phyloP scores from a whole-genome alignment of 257 asterid genomes.

The Vinca minor region DNA sequence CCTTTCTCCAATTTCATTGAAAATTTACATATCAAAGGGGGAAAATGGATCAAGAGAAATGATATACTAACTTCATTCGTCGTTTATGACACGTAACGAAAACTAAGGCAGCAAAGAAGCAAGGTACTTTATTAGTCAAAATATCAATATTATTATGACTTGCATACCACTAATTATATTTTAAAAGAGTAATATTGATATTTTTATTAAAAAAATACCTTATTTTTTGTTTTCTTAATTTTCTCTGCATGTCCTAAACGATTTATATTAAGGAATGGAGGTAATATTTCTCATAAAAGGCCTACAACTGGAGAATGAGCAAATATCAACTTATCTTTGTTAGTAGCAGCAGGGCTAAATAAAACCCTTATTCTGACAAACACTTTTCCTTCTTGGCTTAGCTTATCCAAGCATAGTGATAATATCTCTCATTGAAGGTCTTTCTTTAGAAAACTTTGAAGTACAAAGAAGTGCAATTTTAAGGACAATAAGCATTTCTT shows the following conservation, averaged over 20 bases:
- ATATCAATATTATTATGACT: no score
- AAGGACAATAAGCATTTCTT: slow-evolving; percentile 49
- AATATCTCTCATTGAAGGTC: slow-evolving; percentile 55
- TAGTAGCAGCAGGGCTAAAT: slow-evolving; percentile 28
- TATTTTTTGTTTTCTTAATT: no score
- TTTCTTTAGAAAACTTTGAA: slow-evolving; percentile 37
- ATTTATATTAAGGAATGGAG: no score
- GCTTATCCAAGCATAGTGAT: slow-evolving; percentile 50
- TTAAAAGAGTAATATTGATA: no score
- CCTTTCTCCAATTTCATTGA: not conserved
- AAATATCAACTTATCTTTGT: slow-evolving; percentile 54
- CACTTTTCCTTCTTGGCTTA: slow-evolving; percentile 46
- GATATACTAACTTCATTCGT: no score
- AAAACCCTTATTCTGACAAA: slow-evolving; percentile 51
- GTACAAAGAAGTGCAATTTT: slow-evolving; percentile 47
- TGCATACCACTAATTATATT: no score
- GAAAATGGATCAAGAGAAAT: not conserved
- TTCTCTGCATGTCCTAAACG: no score
- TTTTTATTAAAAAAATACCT: no score
- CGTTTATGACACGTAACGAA: no score
- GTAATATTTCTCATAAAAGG: slow-evolving; percentile 46
- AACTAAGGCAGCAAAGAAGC: no score
- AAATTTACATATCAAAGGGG: not conserved
- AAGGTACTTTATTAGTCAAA: no score
- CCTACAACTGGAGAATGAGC: slow-evolving; percentile 79